These are phyloP conservation scores for Coemansia sp. DNA, from an alignment of 192 early-diverging fungal species.

Conservation along the genomic window DNA sequence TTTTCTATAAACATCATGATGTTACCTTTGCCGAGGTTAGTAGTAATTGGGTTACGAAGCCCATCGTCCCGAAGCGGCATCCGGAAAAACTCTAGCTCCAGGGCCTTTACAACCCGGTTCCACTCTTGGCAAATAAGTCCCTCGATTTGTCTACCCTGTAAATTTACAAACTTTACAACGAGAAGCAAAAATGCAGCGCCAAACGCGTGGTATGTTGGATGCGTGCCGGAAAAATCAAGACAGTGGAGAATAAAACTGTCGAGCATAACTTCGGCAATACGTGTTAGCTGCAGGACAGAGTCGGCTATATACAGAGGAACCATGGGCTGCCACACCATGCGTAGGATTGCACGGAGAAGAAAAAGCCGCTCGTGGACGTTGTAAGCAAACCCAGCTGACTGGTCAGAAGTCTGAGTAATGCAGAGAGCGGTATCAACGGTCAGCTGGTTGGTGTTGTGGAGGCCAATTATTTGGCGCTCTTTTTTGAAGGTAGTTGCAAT, in stretches of 20 bases:
- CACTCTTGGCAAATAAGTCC: neutral
- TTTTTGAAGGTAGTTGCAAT: neutral
- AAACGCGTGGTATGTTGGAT: constrained; percentile 17
- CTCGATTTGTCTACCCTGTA: neutral
- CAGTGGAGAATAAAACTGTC: constrained; percentile 17
- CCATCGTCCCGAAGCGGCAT: constrained; percentile 18
- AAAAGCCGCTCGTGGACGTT: constrained; percentile 2
- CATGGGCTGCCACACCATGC: constrained; percentile 7
- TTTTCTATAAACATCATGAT: neutral
- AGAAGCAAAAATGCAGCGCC: neutral
- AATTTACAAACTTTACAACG: neutral
- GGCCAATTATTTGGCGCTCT: neutral
- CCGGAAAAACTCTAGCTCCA: constrained; percentile 28
- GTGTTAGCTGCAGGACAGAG: neutral
- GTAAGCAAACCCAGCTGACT: neutral
- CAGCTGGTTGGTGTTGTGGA: neutral
- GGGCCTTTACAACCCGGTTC: constrained; percentile 7
- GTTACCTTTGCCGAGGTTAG: neutral
- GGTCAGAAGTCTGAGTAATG: neutral
- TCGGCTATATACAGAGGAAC: neutral
- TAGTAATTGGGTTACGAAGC: neutral
- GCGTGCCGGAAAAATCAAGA: constrained; percentile 15
- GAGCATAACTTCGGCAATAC: constrained; percentile 4
- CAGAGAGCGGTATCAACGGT: neutral
- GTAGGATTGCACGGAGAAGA: constrained; percentile 1